Evolutionary conservation across 805 yeast genomes (phyloP).

Genomic region (Yarrowia divulgata): DNA sequence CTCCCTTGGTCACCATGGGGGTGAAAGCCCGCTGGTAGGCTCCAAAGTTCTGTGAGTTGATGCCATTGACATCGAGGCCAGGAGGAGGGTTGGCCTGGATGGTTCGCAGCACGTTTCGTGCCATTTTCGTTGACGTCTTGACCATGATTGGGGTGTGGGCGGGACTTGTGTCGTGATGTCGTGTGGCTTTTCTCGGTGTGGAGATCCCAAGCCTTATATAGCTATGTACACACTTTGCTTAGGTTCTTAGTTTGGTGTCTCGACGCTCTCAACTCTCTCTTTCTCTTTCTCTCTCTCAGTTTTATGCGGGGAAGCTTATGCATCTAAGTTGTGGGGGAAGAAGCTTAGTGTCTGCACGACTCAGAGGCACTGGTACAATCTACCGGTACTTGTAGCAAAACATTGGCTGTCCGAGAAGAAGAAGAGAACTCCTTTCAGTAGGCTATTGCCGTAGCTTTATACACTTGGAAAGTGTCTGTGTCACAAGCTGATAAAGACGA

Average conservation of each 20-base stretch:
- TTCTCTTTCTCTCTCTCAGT: background rate
- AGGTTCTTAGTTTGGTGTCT: slow-evolving; percentile 9
- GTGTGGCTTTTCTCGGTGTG: background rate
- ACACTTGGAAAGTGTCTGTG: too few species aligned
- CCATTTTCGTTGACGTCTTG: slow-evolving; percentile 6
- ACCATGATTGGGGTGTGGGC: background rate
- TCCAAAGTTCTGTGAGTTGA: slow-evolving; percentile 11
- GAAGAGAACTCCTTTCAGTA: too few species aligned
- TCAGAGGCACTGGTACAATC: too few species aligned
- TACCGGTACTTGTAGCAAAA: too few species aligned
- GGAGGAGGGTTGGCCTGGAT: slow-evolving; percentile 39
- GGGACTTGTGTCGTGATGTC: background rate
- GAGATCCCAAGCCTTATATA: slow-evolving; percentile 12
- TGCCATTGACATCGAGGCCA: slow-evolving; percentile 31
- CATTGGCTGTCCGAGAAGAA: too few species aligned
- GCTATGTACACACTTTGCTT: too few species aligned
- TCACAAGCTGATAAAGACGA: too few species aligned
- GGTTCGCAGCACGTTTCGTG: slow-evolving; percentile 39
- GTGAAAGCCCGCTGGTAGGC: slow-evolving; percentile 38
- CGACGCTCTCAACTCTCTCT: too few species aligned
- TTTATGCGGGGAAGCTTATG: slow-evolving; percentile 27
- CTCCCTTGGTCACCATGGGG: slow-evolving; percentile 31
- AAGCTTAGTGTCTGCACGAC: background rate
- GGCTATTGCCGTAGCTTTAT: too few species aligned
- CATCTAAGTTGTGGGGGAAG: slow-evolving; percentile 28